Evolutionary conservation across 352 stramenopile genomes (phyloP), one percentile per base, ranked within the genome.

Genomic region (Saprolegnia diclina): DNA sequence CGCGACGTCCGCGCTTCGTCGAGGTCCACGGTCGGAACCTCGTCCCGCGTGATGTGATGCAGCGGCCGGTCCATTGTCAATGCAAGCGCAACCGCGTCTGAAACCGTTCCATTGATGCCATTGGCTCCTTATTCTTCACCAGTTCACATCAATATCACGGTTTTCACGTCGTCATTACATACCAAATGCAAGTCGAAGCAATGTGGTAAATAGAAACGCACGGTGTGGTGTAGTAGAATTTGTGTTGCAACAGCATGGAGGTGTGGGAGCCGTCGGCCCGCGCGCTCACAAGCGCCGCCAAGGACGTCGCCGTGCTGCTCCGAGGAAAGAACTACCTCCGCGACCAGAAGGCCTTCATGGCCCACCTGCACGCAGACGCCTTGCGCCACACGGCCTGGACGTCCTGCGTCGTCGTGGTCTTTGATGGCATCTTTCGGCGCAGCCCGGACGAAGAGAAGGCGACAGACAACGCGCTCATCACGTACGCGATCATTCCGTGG

Each of bases 251-350:
- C 5, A 35, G 29, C 29, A 35, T 35, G 29, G 64, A 85, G 64
- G 50, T 79, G 32, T 73, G 79, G 62, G 77, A 81, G 70, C 75
- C 73, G 3, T 65, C 67, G 46, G 67, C 71, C 21, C 56, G 42
- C 42, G 42, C 42, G 13, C 18, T 48, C 42, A 48, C 42, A 3
- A 48, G 42, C 88, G 40, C 64, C 88, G 18, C 70, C 76, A 37
- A 87, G 89, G 59, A 70, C 91, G 29, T 62, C 82, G 19, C 74
- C 82, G 32, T 91, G 83, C 82, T 82, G 62, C 61, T 57, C 79
- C n/a, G 78, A 85, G 65, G 82, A 78, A 64, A 67, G 53, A 63
- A 71, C 56, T 63, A 64, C 50, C 32, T 64, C 5, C 40, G 21
- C 18, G 45, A 66, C 29, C 26, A 67, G 40, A 50, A 67, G 56